phyloP scores from a whole-genome alignment of 768 basidiomycete genomes.

The Sarcodon sp. region DNA sequence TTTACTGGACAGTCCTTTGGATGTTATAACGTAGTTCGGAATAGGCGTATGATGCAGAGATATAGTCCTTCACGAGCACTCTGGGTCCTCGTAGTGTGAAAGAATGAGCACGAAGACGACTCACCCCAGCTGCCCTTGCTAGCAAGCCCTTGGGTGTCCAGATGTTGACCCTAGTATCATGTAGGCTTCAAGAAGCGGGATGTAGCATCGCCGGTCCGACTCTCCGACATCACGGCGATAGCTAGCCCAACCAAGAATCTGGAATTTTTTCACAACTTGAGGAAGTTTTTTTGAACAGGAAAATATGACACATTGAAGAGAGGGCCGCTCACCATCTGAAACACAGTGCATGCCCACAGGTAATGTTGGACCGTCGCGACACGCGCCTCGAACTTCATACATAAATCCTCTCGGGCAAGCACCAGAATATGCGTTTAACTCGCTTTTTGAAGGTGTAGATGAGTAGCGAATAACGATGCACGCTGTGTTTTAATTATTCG shows the following conservation, averaged over 20 bases:
- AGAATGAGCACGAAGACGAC: too few species aligned
- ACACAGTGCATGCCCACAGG: conserved; percentile 46
- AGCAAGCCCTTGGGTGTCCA: too few species aligned
- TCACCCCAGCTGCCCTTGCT: too few species aligned
- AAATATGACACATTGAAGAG: conserved; percentile 1
- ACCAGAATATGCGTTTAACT: conserved; percentile 18
- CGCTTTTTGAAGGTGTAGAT: conserved; percentile 86
- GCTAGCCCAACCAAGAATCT: conserved; percentile 62
- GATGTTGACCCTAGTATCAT: too few species aligned
- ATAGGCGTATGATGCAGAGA: too few species aligned
- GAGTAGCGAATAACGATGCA: conserved; percentile 91
- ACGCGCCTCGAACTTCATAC: conserved; percentile 45
- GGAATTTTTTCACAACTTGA: conserved; percentile 92
- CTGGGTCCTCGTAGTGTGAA: too few species aligned
- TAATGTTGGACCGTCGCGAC: conserved; percentile 54
- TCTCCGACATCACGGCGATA: conserved; percentile 67
- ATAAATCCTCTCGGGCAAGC: too few species aligned
- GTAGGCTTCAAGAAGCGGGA: too few species aligned
- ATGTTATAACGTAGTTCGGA: too few species aligned
- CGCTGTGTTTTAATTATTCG: conserved; percentile 25
- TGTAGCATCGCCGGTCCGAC: conserved; percentile 61
- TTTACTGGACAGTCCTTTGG: too few species aligned
- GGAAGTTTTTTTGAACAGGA: conserved; percentile 22
- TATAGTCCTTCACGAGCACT: too few species aligned
- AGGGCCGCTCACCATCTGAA: conserved; percentile 60